These are phyloP conservation scores for Byssothecium circinans DNA, from an alignment of 2,329 filamentous ascomycete species.

Conservation along the genomic window DNA sequence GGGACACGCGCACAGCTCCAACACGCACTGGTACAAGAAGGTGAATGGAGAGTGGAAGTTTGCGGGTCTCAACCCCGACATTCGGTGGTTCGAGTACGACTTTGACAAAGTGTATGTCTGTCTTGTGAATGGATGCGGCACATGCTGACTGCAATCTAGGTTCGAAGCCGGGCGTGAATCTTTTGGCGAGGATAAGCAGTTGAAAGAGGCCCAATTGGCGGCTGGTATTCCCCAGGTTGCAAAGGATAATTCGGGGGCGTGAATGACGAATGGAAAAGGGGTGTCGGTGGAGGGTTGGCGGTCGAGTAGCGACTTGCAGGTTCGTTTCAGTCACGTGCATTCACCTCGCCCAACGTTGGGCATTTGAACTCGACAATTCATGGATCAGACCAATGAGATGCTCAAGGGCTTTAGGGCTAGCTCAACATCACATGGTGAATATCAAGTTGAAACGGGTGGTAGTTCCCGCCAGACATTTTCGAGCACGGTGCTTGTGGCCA, in stretches of 20 bases:
- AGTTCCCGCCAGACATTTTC: too few relatives aligned
- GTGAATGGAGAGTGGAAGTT: conserved; percentile 63
- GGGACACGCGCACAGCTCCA: conserved; percentile 60
- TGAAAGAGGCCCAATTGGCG: conserved; percentile 48
- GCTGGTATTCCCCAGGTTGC: conserved; percentile 36
- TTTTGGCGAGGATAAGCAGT: conserved; percentile 51
- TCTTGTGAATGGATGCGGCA: too few relatives aligned
- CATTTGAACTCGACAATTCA: too few relatives aligned
- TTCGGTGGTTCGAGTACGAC: conserved; percentile 59
- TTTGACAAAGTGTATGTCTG: conserved; percentile 60
- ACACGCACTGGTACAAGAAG: conserved; percentile 59
- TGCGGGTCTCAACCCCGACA: conserved; percentile 57
- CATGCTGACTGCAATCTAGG: too few relatives aligned
- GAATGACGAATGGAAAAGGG: neutral
- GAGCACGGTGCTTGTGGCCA: too few relatives aligned
- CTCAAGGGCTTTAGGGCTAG: too few relatives aligned
- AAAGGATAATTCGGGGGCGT: neutral
- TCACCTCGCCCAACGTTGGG: too few relatives aligned
- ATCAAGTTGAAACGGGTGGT: neutral
- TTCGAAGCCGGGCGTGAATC: too few relatives aligned
- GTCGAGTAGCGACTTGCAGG: too few relatives aligned
- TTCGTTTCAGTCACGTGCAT: too few relatives aligned
- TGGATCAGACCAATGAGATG: too few relatives aligned
- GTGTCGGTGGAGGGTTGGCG: neutral
- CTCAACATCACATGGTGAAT: neutral